Base-by-base conservation (phyloP, 2,329 filamentous ascomycete species). In the Epichloe bromicola region DNA sequence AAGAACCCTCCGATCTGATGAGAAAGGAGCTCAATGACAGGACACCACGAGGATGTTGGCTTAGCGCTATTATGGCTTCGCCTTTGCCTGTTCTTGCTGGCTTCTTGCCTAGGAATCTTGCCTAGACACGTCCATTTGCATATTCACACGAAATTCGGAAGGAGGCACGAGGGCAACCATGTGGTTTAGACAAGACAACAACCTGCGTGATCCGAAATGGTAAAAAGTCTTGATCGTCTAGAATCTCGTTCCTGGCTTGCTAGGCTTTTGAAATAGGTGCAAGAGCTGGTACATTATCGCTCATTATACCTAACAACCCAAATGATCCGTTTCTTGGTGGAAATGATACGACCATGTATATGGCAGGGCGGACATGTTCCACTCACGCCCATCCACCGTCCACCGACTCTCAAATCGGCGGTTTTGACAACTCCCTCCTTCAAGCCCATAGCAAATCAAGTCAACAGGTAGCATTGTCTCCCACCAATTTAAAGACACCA, bases 261-360 rank as follows among this genome's bases (percentile, higher is more conserved):
- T 46, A 33, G 23, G 23, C 43, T 40, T 11, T 5, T 11, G 34
- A 30, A 23, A 15, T 15, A 48, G 39, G 15, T 45, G 11, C 5
- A 44, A 37, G 19, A 37, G 37, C 36, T 37, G 7, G 42, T 49
- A 40, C 14, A 33, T 6, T 33, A 34, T 34, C 34, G 33, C 41
- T 46, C 36, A 23, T 23, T 52, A 36, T 33, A 42, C 30, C 37
- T 49, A 4, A 45, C 36, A 46, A 43, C 26, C 37, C 36, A n/a
- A 36, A 45, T 20, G 12, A 40, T 49, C 26, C 17, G 15, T 2
- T 46, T 42, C 19, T 52, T 33, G 34, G 40, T 26, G 37, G 33
- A 49, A 42, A 46, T 36, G 37, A 52, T 42, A 52, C 46, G 36
- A 19, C 19, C 12, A 37, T 48, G n/a, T 42, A 44, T 43, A 39